These are phyloP conservation scores for Hymenoscyphus infarciens DNA, from an alignment of 2,329 filamentous ascomycete genomes.

Conservation along the genomic window DNA sequence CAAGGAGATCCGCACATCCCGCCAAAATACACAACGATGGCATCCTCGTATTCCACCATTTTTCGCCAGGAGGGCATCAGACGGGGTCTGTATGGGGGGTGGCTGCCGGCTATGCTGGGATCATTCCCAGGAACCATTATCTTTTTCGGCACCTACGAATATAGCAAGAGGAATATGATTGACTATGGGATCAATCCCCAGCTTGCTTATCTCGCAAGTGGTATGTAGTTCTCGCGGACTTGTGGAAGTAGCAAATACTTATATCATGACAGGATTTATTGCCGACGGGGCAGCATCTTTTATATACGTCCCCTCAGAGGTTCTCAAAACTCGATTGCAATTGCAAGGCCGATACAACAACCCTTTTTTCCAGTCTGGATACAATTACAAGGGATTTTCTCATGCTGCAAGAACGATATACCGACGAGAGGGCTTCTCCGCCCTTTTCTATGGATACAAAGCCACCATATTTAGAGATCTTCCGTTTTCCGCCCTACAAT, in stretches of 20 bases:
- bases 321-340: slow-evolving; percentile 94
- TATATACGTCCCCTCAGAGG: slow-evolving; percentile 94
- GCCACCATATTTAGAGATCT: slow-evolving; percentile 92
- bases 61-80: slow-evolving; percentile 85
- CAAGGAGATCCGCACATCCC: slow-evolving; percentile 93
- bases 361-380: slow-evolving; percentile 86
- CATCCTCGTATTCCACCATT: slow-evolving; percentile 88
- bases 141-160: slow-evolving; percentile 97
- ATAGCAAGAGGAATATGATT: slow-evolving; percentile 84
- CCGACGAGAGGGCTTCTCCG: slow-evolving; percentile 73
- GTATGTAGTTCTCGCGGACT: slow-evolving; percentile 43
- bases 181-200: slow-evolving; percentile 79
- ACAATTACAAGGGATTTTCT: slow-evolving; percentile 85
- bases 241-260: slow-evolving; percentile 10
- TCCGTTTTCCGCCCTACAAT: slow-evolving; percentile 93
- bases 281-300: slow-evolving; percentile 90
- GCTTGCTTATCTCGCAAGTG: slow-evolving; percentile 80
- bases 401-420: slow-evolving; percentile 86
- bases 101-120: slow-evolving; percentile 82
- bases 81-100: slow-evolving; percentile 88
- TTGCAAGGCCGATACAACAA: slow-evolving; percentile 95
- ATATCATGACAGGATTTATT: slow-evolving; percentile 63
- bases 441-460: slow-evolving; percentile 95
- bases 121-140: slow-evolving; percentile 91
- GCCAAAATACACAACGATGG: slow-evolving; percentile 86